Conservation (phyloP, 768 basidiomycete genomes). For the Xerocomus brunneocitrinus region DNA sequence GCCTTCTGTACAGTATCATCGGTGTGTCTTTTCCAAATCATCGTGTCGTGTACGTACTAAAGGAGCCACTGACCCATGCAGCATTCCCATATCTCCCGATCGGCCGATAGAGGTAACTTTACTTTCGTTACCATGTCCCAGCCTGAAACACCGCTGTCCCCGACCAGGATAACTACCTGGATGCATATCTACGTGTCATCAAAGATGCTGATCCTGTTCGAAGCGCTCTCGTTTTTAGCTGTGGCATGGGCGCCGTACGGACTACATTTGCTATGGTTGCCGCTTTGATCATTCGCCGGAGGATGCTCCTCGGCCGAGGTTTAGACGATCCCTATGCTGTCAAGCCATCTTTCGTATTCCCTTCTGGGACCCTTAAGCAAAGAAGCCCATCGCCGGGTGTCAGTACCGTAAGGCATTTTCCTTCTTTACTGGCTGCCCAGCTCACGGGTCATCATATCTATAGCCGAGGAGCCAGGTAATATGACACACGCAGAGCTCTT, state of each 20-base stretch:
- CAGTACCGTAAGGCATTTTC: constrained; percentile 42
- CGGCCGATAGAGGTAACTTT: constrained; percentile 75
- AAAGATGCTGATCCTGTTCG: constrained; percentile 70
- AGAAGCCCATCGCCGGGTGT: constrained; percentile 34
- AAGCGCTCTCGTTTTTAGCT: constrained; percentile 88
- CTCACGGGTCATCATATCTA: constrained; percentile 5
- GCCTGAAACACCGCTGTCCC: background rate
- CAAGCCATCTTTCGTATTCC: constrained; percentile 26
- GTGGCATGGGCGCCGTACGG: constrained; percentile 94
- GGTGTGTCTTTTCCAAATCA: constrained; percentile 39
- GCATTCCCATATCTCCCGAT: constrained; percentile 93
- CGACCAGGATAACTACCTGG: constrained; percentile 84
- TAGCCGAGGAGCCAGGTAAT: constrained; percentile 30
- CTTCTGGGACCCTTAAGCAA: constrained; percentile 11
- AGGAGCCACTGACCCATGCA: constrained; percentile 26
- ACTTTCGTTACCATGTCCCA: background rate
- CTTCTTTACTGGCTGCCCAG: background rate
- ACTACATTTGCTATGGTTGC: constrained; percentile 98
- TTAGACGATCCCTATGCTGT: constrained; percentile 73
- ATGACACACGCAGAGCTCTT: background rate
- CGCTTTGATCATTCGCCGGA: constrained; percentile 79
- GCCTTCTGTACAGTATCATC: constrained; percentile 59
- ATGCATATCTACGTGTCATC: constrained; percentile 85
- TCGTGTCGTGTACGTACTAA: constrained; percentile 9
- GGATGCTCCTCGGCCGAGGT: constrained; percentile 59